Evolutionary conservation across 2,329 filamentous ascomycete genomes (phyloP).

Genomic region (Trichoderma cornu-damae): DNA sequence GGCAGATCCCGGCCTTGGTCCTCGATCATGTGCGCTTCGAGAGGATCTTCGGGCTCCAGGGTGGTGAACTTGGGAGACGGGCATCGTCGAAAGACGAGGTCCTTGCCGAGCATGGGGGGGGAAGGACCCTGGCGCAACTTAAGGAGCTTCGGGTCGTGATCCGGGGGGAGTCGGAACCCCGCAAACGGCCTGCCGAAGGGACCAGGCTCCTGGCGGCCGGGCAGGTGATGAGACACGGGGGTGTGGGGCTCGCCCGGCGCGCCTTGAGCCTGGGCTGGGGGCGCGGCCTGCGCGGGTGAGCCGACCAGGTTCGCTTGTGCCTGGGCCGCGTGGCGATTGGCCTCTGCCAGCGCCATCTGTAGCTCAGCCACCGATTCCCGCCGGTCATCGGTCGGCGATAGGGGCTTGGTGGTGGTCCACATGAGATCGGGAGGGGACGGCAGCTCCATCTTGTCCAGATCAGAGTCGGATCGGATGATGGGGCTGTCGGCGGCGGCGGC

Average conservation of each 20-base stretch:
- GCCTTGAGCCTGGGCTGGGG: slow-evolving; percentile 3
- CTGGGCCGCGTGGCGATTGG: slow-evolving; percentile 17
- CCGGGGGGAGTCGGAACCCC: slow-evolving; percentile 34
- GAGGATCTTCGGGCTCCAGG: slow-evolving; percentile 71
- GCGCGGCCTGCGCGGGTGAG: background rate
- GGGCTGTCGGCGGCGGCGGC: slow-evolving; percentile 17
- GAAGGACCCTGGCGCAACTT: slow-evolving; percentile 51
- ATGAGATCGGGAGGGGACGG: slow-evolving; percentile 37
- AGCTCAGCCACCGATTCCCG: slow-evolving; percentile 28
- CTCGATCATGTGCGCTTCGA: slow-evolving; percentile 40
- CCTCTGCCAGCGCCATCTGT: slow-evolving; percentile 16
- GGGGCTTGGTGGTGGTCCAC: slow-evolving; percentile 38
- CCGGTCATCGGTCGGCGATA: slow-evolving; percentile 24
- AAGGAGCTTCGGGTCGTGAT: slow-evolving; percentile 37
- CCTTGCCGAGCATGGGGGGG: slow-evolving; percentile 83
- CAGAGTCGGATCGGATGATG: slow-evolving; percentile 36
- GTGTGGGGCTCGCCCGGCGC: slow-evolving; percentile 16
- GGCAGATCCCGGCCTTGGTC: slow-evolving; percentile 51
- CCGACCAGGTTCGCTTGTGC: slow-evolving; percentile 19
- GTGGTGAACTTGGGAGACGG: slow-evolving; percentile 78
- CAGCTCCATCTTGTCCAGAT: slow-evolving; percentile 41
- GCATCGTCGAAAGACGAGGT: slow-evolving; percentile 76
- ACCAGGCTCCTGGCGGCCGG: slow-evolving; percentile 34
- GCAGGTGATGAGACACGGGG: slow-evolving; percentile 33
- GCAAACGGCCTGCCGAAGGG: slow-evolving; percentile 44